These are phyloP conservation scores for Albatrellus ellisii DNA, from an alignment of 768 basidiomycete species.

Conservation along the genomic window DNA sequence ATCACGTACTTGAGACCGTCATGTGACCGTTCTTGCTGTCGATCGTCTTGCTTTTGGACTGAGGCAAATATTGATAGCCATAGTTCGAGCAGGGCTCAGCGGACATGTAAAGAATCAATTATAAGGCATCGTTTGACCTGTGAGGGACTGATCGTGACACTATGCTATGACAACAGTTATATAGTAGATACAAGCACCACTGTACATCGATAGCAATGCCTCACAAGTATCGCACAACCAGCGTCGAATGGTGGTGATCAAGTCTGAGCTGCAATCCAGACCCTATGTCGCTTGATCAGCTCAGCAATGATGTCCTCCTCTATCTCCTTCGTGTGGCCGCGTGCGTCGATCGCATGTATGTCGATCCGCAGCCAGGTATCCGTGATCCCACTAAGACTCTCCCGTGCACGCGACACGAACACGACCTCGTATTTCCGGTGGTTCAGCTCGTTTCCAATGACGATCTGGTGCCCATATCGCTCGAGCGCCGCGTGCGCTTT, in stretches of 20 bases:
- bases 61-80: no score
- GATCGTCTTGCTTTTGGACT: background rate
- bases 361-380: slow-evolving; percentile 60
- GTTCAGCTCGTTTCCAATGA: slow-evolving; percentile 94
- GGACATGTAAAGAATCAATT: no score
- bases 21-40: no score
- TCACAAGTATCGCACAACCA: no score
- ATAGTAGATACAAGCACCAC: no score
- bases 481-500: slow-evolving; percentile 83
- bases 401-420: slow-evolving; percentile 51
- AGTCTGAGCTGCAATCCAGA: slow-evolving; percentile 62
- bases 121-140: no score
- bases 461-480: slow-evolving; percentile 93
- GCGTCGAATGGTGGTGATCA: no score
- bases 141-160: no score
- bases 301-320: slow-evolving; percentile 83
- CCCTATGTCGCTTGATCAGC: slow-evolving; percentile 57
- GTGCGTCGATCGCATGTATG: slow-evolving; percentile 18
- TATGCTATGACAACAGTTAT: no score
- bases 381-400: slow-evolving; percentile 24
- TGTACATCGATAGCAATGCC: no score
- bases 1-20: no score
- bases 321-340: slow-evolving; percentile 52
- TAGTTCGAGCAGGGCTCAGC: background rate
- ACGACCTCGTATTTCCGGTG: slow-evolving; percentile 86